Evolutionary conservation across 2,329 filamentous ascomycete species (phyloP).

Genomic region (Pyricularia pennisetigena): DNA sequence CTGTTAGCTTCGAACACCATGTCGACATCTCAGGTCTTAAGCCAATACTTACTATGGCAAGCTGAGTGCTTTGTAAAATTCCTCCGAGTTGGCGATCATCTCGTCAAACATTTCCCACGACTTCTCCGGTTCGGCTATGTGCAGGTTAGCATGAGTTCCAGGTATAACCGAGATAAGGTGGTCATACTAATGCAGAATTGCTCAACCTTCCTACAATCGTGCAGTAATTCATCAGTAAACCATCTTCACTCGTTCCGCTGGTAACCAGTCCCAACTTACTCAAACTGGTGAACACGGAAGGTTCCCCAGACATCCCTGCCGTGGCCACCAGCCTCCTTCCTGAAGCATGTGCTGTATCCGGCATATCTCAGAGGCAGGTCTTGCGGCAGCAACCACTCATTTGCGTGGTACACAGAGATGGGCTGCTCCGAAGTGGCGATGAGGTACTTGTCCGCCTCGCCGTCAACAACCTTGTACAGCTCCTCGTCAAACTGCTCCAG

Average conservation of each 20-base stretch:
- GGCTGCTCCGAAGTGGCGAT: slow-evolving; percentile 88
- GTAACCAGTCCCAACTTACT: slow-evolving; percentile 23
- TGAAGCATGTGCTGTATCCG: slow-evolving; percentile 90
- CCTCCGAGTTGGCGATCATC: slow-evolving; percentile 86
- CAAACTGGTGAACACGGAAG: slow-evolving; percentile 96
- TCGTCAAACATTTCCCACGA: slow-evolving; percentile 89
- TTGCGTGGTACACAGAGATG: slow-evolving; percentile 82
- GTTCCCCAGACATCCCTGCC: slow-evolving; percentile 85
- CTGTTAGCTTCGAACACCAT: background rate
- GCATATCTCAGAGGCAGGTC: slow-evolving; percentile 88
- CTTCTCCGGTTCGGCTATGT: slow-evolving; percentile 75
- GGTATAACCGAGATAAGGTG: background rate
- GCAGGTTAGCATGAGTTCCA: slow-evolving; percentile 25
- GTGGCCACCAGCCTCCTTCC: slow-evolving; percentile 88
- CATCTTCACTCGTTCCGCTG: slow-evolving; percentile 44
- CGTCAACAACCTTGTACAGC: slow-evolving; percentile 91
- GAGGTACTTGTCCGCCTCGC: slow-evolving; percentile 70
- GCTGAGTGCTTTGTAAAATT: slow-evolving; percentile 85
- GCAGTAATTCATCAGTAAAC: slow-evolving; percentile 5
- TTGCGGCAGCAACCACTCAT: slow-evolving; percentile 81
- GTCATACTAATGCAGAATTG: slow-evolving; percentile 31
- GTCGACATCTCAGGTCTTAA: background rate
- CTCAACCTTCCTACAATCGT: slow-evolving; percentile 21
- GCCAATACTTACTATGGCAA: slow-evolving; percentile 54
- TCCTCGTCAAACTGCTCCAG: slow-evolving; percentile 94